Percentiles rank a stretch among this genome's conserved stretches.
phyloP scores from a whole-genome alignment of 345 rosid species.

The Gossypium bickii region DNA sequence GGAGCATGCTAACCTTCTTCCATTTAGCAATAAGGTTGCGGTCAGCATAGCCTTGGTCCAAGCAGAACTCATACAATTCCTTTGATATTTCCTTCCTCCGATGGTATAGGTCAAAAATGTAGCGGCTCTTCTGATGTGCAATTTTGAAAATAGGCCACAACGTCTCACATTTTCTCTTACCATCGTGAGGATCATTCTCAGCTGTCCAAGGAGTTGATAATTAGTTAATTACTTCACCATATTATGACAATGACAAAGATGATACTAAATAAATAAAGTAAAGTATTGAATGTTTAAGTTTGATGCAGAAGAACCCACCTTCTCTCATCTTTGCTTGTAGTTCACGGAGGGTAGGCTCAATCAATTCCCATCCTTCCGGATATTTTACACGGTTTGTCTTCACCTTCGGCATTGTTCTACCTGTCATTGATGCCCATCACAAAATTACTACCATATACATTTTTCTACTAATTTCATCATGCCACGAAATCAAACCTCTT shows the following conservation, averaged over 20 bases:
- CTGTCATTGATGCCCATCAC: constrained; percentile 19
- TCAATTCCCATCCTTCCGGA: constrained; percentile 67
- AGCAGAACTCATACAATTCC: constrained; percentile 54
- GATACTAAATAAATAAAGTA: not conserved
- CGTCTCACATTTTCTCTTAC: constrained; percentile 58
- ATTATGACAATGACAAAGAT: not conserved
- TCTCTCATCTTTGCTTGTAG: constrained; percentile 62
- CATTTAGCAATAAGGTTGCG: constrained; percentile 51
- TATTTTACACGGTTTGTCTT: constrained; percentile 51
- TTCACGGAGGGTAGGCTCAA: constrained; percentile 57
- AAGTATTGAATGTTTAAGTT: not conserved
- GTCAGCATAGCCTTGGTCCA: constrained; percentile 59
- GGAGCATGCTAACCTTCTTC: constrained; percentile 39
- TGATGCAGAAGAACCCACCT: constrained; percentile 25
- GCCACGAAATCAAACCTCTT: not conserved
- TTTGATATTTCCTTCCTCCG: constrained; percentile 54
- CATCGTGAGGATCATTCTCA: constrained; percentile 60
- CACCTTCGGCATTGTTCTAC: constrained; percentile 51
- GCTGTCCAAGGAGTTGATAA: constrained; percentile 29
- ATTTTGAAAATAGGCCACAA: constrained; percentile 62
- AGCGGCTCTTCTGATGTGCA: constrained; percentile 60
- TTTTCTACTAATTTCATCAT: not conserved
- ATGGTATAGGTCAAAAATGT: constrained; percentile 50
- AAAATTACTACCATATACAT: not conserved
- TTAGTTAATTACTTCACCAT: not conserved